Conservation (phyloP, 495 filamentous ascomycete genomes). For the Daldinia loculata region DNA sequence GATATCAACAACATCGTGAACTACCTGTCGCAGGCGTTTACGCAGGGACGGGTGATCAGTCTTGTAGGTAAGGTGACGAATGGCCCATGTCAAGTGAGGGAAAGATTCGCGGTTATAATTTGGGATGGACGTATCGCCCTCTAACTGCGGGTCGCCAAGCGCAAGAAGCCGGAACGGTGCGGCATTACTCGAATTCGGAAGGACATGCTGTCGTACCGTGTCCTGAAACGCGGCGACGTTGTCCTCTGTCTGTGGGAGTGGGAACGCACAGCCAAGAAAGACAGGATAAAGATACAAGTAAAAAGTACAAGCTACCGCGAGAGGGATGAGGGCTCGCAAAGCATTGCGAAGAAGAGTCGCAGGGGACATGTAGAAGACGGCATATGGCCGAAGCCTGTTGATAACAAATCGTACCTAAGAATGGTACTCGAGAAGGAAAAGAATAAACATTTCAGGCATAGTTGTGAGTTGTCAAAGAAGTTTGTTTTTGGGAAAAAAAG, state of each 20-base stretch:
- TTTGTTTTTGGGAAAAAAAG: background rate
- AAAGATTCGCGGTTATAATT: conserved; percentile 66
- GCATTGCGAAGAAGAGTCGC: conserved; percentile 67
- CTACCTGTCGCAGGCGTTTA: conserved; percentile 55
- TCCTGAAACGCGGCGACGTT: conserved; percentile 38
- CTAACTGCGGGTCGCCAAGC: conserved; percentile 93
- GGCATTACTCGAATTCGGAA: conserved; percentile 45
- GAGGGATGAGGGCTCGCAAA: conserved; percentile 71
- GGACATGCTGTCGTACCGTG: conserved; percentile 41
- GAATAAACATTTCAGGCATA: conserved; percentile 24
- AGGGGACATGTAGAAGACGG: conserved; percentile 59
- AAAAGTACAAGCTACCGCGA: conserved; percentile 71
- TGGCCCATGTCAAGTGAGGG: conserved; percentile 64
- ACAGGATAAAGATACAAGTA: conserved; percentile 92
- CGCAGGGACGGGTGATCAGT: conserved; percentile 54
- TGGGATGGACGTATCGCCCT: conserved; percentile 86
- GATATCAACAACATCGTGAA: conserved; percentile 63
- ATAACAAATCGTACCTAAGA: conserved; percentile 29
- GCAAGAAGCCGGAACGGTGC: conserved; percentile 88
- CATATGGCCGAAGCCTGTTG: conserved; percentile 46
- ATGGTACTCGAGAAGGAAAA: conserved; percentile 13
- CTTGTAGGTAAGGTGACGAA: conserved; percentile 58
- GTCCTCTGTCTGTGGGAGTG: conserved; percentile 55
- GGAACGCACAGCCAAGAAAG: conserved; percentile 84
- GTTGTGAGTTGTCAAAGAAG: conserved; percentile 7